A percentile compares a stretch with the other conserved stretches of the same genome.
phyloP scores from a whole-genome alignment of 345 rosid genomes.

The Ceriops zippeliana region DNA sequence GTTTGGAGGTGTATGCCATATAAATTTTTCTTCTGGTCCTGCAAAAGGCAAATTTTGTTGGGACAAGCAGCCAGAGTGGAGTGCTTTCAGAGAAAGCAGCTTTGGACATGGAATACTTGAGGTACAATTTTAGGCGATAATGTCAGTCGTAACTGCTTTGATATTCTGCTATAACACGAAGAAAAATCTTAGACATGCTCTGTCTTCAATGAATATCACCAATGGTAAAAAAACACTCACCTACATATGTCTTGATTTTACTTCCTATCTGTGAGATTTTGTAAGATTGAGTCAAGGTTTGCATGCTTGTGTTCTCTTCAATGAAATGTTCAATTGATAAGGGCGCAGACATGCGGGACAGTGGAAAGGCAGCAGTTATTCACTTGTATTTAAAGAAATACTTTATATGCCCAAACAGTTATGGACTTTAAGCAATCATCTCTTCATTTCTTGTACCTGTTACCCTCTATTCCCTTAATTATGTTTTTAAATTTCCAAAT shows the following conservation, averaged over 20 bases:
- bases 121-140: constrained; percentile 30
- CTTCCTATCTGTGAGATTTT: no score
- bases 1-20: constrained; percentile 61
- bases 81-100: constrained; percentile 89
- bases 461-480: neutral
- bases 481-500: neutral
- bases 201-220: no score
- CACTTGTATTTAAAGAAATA: neutral
- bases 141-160: neutral
- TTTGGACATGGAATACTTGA: constrained; percentile 88
- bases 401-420: neutral
- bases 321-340: no score
- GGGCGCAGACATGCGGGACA: no score
- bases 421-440: neutral
- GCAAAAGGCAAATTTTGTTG: constrained; percentile 85
- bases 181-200: neutral
- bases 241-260: no score
- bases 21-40: constrained; percentile 65
- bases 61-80: constrained; percentile 78
- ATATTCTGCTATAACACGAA: neutral
- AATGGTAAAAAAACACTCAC: no score
- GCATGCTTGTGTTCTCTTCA: no score
- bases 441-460: neutral
- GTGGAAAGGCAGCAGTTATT: no score
- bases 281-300: no score